These are phyloP conservation scores for Stephania japonica DNA, from an alignment of 164 flowering plant species.

Conservation along the genomic window DNA sequence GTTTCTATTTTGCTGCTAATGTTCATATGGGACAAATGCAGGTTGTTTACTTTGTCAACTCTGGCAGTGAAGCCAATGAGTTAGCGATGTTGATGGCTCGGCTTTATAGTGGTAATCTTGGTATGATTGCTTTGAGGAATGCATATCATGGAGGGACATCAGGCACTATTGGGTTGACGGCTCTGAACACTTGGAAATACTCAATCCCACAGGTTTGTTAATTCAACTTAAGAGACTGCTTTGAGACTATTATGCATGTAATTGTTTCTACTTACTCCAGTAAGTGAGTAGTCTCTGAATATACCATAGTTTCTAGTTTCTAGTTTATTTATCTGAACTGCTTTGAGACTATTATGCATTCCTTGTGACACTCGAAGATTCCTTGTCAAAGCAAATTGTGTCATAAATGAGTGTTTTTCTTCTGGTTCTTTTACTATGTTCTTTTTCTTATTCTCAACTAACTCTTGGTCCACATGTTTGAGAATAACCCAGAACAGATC, in stretches of 20 bases:
- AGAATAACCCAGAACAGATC: too few relatives aligned
- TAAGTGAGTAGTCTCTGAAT: not conserved
- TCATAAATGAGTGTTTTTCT: not conserved
- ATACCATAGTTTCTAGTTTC: not conserved
- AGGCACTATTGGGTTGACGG: conserved; percentile 80
- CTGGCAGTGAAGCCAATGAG: conserved; percentile 97
- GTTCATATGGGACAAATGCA: conserved; percentile 24
- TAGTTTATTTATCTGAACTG: not conserved
- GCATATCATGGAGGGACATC: conserved; percentile 99
- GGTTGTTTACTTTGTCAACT: conserved; percentile 95
- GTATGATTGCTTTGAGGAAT: conserved; percentile 89
- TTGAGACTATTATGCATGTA: not conserved
- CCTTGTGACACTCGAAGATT: too few relatives aligned
- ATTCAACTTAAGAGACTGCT: not conserved
- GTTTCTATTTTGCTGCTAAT: not conserved
- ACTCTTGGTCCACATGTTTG: not conserved
- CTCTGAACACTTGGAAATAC: conserved; percentile 94
- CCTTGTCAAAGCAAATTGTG: too few relatives aligned
- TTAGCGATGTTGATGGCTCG: conserved; percentile 97
- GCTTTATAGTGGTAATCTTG: conserved; percentile 73
- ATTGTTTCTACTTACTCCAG: not conserved
- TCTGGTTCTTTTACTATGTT: not conserved
- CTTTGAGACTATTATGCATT: not conserved
- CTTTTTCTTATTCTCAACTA: not conserved
- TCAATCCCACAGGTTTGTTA: conserved; percentile 82